phyloP scores from a whole-genome alignment of 768 basidiomycete species.

The Rhizopogon vinicolor region DNA sequence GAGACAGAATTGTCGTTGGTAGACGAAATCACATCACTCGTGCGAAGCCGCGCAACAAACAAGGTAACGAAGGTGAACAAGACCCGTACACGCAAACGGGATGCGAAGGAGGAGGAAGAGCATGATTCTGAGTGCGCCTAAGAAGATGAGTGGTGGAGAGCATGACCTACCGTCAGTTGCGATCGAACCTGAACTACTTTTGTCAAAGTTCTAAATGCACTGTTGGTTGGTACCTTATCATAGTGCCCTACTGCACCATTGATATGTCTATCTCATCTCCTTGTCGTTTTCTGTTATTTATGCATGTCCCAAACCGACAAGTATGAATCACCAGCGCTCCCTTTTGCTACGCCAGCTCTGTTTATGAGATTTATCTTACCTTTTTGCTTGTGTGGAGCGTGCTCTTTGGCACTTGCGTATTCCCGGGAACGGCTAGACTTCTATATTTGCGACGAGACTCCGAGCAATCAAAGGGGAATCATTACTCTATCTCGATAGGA shows the following conservation, averaged over 20 bases:
- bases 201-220: not conserved
- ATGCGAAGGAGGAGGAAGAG: not conserved
- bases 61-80: not conserved
- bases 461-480: not conserved
- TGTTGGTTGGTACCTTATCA: not conserved
- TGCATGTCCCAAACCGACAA: not conserved
- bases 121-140: not conserved
- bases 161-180: too few species aligned
- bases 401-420: too few species aligned
- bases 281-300: not conserved
- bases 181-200: not conserved
- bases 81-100: not conserved
- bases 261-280: not conserved
- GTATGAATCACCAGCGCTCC: not conserved
- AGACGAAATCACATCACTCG: too few species aligned
- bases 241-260: not conserved
- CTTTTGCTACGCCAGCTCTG: not conserved
- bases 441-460: not conserved
- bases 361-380: not conserved
- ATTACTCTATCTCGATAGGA: not conserved
- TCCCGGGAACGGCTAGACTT: too few species aligned
- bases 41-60: not conserved
- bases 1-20: not conserved
- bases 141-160: not conserved
- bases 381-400: not conserved